A percentile compares a stretch with the other conserved stretches of the same genome.
These are phyloP conservation scores for Vicia sativa DNA, from an alignment of 306 rosid species.

Conservation along the genomic window DNA sequence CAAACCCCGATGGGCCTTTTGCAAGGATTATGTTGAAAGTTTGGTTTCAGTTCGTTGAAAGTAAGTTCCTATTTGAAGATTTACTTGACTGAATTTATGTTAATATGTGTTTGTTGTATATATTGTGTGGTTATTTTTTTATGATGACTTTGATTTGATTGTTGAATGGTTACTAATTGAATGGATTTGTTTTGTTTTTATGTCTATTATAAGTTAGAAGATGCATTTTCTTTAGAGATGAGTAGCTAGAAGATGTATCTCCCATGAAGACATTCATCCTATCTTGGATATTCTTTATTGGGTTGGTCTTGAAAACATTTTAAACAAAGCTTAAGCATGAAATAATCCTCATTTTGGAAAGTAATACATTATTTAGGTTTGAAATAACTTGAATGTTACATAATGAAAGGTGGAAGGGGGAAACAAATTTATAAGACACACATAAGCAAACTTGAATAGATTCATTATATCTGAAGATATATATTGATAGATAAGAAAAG, in stretches of 20 bases:
- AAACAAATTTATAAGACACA: neutral
- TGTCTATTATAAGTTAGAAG: neutral
- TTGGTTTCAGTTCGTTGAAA: neutral
- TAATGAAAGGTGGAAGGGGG: neutral
- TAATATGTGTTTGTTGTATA: neutral
- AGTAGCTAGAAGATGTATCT: too few relatives aligned
- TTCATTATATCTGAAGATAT: neutral
- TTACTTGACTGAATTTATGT: neutral
- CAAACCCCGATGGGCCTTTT: neutral
- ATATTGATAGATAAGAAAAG: neutral
- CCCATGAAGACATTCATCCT: neutral
- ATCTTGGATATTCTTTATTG: neutral
- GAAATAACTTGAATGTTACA: neutral
- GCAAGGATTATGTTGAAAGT: slow-evolving; percentile 9
- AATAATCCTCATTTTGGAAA: neutral
- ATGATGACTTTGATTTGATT: neutral
- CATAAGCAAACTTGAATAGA: neutral
- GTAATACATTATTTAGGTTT: neutral
- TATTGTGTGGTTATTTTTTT: neutral
- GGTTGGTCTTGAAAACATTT: neutral
- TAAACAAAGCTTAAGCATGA: neutral
- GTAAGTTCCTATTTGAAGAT: neutral
- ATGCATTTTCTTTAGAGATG: neutral
- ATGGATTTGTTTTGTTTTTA: neutral
- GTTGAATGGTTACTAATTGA: neutral